Conservation (phyloP, 2,329 filamentous ascomycete species). For the Cordyceps cicadae region DNA sequence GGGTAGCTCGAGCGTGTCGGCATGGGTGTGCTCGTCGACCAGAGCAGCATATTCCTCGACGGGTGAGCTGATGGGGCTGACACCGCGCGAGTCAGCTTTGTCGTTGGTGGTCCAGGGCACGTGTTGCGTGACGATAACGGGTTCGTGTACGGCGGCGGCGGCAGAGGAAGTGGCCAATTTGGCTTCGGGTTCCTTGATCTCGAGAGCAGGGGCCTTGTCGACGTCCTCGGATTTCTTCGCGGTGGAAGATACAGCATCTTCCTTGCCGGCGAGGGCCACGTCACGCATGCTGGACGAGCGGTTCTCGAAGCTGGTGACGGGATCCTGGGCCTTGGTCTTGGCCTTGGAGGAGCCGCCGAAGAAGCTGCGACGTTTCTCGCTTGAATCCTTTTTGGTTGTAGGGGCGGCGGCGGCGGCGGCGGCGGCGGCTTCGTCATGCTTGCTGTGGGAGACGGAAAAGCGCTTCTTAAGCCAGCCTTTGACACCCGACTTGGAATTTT, state of each 20-base stretch:
- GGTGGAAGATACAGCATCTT: constrained; percentile 16
- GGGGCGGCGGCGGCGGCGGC: constrained; percentile 10
- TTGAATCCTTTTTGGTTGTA: constrained; percentile 12
- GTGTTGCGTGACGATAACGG: neutral
- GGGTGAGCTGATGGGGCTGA: constrained; percentile 31
- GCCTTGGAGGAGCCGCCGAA: constrained; percentile 39
- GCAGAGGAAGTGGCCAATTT: neutral
- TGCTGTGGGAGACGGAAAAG: constrained; percentile 33
- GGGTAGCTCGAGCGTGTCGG: constrained; percentile 12
- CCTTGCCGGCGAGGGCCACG: constrained; percentile 36
- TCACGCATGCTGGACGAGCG: constrained; percentile 37
- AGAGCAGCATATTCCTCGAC: constrained; percentile 35
- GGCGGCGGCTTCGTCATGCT: constrained; percentile 22
- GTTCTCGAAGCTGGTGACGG: constrained; percentile 34
- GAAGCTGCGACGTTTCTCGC: constrained; percentile 33
- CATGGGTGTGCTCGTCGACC: constrained; percentile 11
- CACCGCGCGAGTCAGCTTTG: constrained; percentile 25
- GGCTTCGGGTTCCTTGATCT: constrained; percentile 21
- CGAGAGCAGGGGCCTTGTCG: constrained; percentile 15
- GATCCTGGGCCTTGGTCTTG: constrained; percentile 24
- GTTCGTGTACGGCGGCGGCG: neutral
- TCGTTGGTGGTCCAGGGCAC: neutral
- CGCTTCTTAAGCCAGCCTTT: constrained; percentile 49
- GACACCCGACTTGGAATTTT: constrained; percentile 31
- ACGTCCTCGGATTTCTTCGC: constrained; percentile 7